Base-by-base conservation (phyloP, 441 rosid genomes). In the Adansonia madagascariensis region DNA sequence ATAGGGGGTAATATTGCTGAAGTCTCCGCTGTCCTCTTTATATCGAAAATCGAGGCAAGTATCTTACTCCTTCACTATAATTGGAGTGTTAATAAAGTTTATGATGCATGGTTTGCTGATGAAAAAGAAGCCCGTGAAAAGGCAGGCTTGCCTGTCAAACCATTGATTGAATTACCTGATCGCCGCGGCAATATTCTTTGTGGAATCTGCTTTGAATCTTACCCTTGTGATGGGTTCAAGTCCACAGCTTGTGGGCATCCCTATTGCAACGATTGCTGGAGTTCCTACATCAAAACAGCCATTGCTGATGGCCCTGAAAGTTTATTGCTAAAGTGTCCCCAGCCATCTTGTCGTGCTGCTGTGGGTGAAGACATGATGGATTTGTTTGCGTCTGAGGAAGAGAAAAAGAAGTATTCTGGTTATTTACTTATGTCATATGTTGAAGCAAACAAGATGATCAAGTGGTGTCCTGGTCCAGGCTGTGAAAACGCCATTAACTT, bases 381-480 rank as follows among this genome's bases (percentile, higher is more conserved):
- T 18, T 46, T 12, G 5, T 76, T 88, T 68, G 84, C 80, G 11
- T 81, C 89, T 18, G 65, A 62, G 43, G 91, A 82, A 55, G 92
- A 90, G 71, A 86, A 70, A 79, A 53, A 79, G 20, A 93, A 84
- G 89, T 88, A 90, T 53, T 65, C 74, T 31, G 46, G 81, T 41
- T 90, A 81, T 71, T 68, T 93, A 72, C 59, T 90, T 77, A 80
- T 88, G 73, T 91, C 96, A n/a, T 93, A 89, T 71, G 11, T 89
- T 15, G 91, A 89, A 81, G 85, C 80, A 49, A 89, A 82, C 52
- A 87, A 81, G 79, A 81, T 81, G 80, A 82, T 82, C 80, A 91
- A 93, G 80, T 88, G 94, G 93, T 90, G 94, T 74, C 94, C 93
- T 74, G 90, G 86, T 47, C 87, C 88, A 6, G 89, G 87, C 53